Conservation (phyloP, 257 asterid species). For the Datura wrightii region DNA sequence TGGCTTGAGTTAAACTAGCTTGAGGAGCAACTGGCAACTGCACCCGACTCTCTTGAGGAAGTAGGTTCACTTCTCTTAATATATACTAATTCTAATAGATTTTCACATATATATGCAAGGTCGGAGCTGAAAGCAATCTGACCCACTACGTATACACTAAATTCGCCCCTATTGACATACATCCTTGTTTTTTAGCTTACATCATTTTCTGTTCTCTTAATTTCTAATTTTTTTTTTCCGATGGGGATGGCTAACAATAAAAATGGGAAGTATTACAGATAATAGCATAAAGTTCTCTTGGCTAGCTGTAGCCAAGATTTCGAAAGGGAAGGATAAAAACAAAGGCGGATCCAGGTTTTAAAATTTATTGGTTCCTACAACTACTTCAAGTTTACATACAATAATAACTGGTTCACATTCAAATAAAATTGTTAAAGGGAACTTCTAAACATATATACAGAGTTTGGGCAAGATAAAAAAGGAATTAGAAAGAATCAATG, state of each 20-base stretch:
- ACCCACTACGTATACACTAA: background rate
- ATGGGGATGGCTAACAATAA: background rate
- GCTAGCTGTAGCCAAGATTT: background rate
- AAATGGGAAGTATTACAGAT: background rate
- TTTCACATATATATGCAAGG: background rate
- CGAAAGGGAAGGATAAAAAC: background rate
- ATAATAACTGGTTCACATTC: too few species aligned
- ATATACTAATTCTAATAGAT: slow-evolving; percentile 15
- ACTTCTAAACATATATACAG: too few species aligned
- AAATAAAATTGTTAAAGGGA: too few species aligned
- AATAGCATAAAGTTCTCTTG: background rate
- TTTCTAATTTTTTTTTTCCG: background rate
- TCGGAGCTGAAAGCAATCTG: background rate
- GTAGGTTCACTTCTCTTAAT: slow-evolving; percentile 18
- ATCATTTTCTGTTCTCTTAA: background rate
- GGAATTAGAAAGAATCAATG: background rate
- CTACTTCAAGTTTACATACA: too few species aligned
- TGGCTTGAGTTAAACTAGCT: slow-evolving; percentile 16
- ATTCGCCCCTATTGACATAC: background rate
- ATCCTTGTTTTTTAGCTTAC: background rate
- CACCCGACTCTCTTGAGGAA: slow-evolving; percentile 15
- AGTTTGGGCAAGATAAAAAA: background rate
- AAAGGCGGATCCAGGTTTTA: too few species aligned
- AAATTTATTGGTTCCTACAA: too few species aligned
- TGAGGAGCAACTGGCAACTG: background rate